Percentiles rank a stretch among this genome's conserved stretches.
These are phyloP conservation scores for Incumbomyces delicatus DNA, from an alignment of 2,329 filamentous ascomycete genomes.

Conservation along the genomic window DNA sequence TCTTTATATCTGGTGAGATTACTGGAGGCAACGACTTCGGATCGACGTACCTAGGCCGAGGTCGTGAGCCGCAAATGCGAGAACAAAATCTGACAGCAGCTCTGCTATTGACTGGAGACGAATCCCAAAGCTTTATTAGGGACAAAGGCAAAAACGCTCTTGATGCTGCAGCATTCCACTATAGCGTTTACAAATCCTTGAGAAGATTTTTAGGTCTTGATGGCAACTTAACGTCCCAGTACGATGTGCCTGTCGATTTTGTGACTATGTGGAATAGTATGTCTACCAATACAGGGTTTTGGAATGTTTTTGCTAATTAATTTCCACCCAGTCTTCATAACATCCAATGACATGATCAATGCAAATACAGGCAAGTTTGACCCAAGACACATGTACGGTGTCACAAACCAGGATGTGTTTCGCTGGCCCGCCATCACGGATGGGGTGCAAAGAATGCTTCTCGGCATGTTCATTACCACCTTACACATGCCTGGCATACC, in stretches of 20 bases:
- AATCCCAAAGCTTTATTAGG: not conserved
- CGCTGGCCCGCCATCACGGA: constrained; percentile 51
- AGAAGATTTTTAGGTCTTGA: constrained; percentile 54
- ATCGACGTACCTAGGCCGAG: constrained; percentile 50
- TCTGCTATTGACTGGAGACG: constrained; percentile 31
- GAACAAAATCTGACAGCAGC: constrained; percentile 38
- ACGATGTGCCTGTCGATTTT: constrained; percentile 46
- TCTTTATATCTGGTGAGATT: constrained; percentile 54
- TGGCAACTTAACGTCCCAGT: constrained; percentile 44
- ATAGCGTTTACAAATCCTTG: constrained; percentile 52
- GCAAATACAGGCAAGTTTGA: constrained; percentile 52
- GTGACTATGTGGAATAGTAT: constrained; percentile 47
- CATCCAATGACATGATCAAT: constrained; percentile 49
- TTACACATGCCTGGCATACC: constrained; percentile 53
- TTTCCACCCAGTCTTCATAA: too few relatives aligned
- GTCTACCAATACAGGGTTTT: constrained; percentile 29
- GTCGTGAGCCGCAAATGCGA: constrained; percentile 44
- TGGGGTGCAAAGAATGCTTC: constrained; percentile 47
- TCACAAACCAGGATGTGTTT: constrained; percentile 57
- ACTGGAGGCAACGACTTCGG: constrained; percentile 51
- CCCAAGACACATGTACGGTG: constrained; percentile 54
- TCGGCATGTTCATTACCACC: constrained; percentile 50
- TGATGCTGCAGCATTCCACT: constrained; percentile 54
- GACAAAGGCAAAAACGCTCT: constrained; percentile 38
- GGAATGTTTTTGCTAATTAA: too few relatives aligned